phyloP scores from a whole-genome alignment of 257 asterid genomes.

The Primulina tabacum region DNA sequence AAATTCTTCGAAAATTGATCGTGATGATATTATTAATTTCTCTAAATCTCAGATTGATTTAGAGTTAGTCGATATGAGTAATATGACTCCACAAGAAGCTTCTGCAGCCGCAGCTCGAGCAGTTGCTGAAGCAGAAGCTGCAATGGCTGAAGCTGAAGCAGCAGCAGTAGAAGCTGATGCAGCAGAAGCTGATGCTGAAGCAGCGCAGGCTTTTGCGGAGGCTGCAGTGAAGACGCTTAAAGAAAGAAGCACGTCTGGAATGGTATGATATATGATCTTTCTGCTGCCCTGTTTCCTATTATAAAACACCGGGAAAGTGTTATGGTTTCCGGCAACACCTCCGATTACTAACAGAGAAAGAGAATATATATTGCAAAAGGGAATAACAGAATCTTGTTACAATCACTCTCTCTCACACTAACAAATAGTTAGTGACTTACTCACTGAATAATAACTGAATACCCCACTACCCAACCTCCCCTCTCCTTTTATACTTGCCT shows the following conservation, averaged over 20 bases:
- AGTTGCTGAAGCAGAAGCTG: slow-evolving; percentile 69
- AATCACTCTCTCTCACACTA: too few species aligned
- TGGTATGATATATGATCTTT: slow-evolving; percentile 30
- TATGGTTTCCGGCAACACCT: too few species aligned
- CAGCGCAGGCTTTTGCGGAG: slow-evolving; percentile 44
- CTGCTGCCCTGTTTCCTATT: not conserved
- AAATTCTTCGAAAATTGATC: slow-evolving; percentile 26
- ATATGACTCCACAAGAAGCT: slow-evolving; percentile 60
- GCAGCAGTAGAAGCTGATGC: slow-evolving; percentile 60
- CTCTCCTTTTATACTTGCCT: too few species aligned
- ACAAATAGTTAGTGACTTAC: too few species aligned
- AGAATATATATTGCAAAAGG: too few species aligned
- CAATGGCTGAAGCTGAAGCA: slow-evolving; percentile 59
- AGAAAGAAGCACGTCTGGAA: slow-evolving; percentile 32
- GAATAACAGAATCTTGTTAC: too few species aligned
- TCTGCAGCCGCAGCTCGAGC: slow-evolving; percentile 56
- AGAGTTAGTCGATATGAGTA: slow-evolving; percentile 41
- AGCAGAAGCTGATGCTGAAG: slow-evolving; percentile 71
- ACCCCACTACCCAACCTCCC: too few species aligned
- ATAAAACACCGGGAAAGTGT: not conserved
- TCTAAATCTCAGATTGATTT: slow-evolving; percentile 33
- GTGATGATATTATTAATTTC: slow-evolving; percentile 23
- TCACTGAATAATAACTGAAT: too few species aligned
- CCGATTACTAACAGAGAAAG: too few species aligned
- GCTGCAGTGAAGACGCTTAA: slow-evolving; percentile 38